Evolutionary conservation across 768 basidiomycete genomes (phyloP).

Genomic region (Pleurotus tuoliensis): DNA sequence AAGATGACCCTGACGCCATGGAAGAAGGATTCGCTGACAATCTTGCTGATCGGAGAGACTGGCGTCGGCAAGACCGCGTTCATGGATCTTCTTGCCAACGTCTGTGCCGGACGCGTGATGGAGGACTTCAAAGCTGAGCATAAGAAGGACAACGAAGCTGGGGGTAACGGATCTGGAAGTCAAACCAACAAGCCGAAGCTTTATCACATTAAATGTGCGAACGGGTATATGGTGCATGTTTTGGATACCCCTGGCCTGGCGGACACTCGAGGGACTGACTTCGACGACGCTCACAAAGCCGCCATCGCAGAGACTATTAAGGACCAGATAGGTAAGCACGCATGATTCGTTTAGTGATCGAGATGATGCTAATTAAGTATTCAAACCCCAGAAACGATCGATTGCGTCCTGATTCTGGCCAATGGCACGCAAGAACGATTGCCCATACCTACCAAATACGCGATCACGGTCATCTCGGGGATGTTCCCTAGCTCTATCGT

Average conservation of each 20-base stretch:
- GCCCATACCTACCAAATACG: constrained; percentile 21
- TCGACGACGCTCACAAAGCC: constrained; percentile 21
- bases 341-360: too few relatives aligned
- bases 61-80: constrained; percentile 17
- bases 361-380: background rate
- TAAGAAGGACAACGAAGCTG: constrained; percentile 10
- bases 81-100: constrained; percentile 15
- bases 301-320: constrained; percentile 20
- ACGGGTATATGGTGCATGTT: constrained; percentile 15
- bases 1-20: constrained; percentile 7
- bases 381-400: constrained; percentile 10
- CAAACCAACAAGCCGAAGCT: constrained; percentile 13
- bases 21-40: constrained; percentile 8
- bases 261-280: constrained; percentile 22
- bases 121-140: constrained; percentile 9
- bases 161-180: constrained; percentile 7
- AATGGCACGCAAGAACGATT: constrained; percentile 22
- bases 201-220: constrained; percentile 11
- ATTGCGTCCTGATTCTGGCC: constrained; percentile 25
- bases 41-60: constrained; percentile 14
- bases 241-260: constrained; percentile 26
- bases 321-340: constrained; percentile 10
- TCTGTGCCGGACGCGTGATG: constrained; percentile 10
- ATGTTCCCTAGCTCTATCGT: constrained; percentile 22
- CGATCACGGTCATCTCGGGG: constrained; percentile 17